Percentiles rank a stretch among this genome's conserved stretches.
Evolutionary conservation across 2,329 filamentous ascomycete species (phyloP).

Genomic region (Penicillium polonicum): DNA sequence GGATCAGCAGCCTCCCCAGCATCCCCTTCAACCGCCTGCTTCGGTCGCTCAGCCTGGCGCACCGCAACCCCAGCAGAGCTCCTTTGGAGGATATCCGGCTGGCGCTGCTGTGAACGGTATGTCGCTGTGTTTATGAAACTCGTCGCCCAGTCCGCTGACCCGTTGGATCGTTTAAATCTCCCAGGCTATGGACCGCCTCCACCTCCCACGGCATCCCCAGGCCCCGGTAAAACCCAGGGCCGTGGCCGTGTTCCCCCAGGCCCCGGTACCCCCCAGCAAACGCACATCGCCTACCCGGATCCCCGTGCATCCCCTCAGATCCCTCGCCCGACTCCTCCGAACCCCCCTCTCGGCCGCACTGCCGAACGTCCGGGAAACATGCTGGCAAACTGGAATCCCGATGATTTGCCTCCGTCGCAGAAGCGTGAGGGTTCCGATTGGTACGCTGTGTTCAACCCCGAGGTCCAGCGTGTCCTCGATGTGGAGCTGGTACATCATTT

Average conservation of each 20-base stretch:
- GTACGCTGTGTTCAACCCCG: conserved; percentile 96
- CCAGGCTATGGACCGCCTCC: conserved; percentile 77
- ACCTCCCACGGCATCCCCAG: conserved; percentile 82
- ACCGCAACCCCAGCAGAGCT: conserved; percentile 68
- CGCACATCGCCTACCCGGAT: conserved; percentile 82
- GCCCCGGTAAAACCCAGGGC: conserved; percentile 65
- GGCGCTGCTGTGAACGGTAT: conserved; percentile 62
- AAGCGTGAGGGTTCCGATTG: conserved; percentile 91
- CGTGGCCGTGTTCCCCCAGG: conserved; percentile 62
- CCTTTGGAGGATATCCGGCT: conserved; percentile 70
- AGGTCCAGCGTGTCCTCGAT: conserved; percentile 83
- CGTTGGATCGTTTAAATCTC: conserved; percentile 29
- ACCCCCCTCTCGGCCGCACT: conserved; percentile 41
- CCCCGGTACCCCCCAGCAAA: conserved; percentile 89
- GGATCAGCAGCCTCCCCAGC: conserved; percentile 60
- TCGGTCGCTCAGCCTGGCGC: conserved; percentile 58
- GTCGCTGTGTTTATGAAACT: conserved; percentile 31
- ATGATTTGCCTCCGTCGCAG: conserved; percentile 77
- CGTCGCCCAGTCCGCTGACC: conserved; percentile 50
- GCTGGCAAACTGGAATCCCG: conserved; percentile 81
- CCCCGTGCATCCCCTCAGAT: conserved; percentile 81
- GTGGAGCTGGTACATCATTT: conserved; percentile 93
- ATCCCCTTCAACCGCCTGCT: conserved; percentile 60
- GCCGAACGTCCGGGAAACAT: conserved; percentile 61
- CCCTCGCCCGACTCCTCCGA: conserved; percentile 73